These are phyloP conservation scores for Cunninghamia lanceolata DNA, from an alignment of 75 land plant species.

Conservation along the genomic window DNA sequence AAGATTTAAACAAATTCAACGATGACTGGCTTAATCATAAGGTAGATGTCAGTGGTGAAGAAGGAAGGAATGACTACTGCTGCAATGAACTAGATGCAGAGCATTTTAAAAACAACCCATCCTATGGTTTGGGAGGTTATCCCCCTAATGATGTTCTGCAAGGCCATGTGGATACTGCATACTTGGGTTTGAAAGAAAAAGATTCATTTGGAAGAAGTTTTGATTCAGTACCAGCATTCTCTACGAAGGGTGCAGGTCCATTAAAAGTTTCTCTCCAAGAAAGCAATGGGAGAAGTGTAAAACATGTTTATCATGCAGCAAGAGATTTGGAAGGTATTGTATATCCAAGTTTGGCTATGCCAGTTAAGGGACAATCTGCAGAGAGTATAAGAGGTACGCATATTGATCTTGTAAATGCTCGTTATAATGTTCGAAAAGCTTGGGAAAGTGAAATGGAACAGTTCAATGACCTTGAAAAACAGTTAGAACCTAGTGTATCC, in stretches of 20 bases:
- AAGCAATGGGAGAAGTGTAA: neutral
- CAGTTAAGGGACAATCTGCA: neutral
- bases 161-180: neutral
- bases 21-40: neutral
- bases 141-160: neutral
- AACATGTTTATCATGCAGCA: constrained; percentile 1
- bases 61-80: neutral
- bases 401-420: constrained; percentile 4
- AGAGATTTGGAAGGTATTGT: neutral
- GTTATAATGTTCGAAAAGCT: neutral
- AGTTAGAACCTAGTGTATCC: neutral
- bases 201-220: neutral
- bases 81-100: neutral
- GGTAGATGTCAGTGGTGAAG: neutral
- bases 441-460: neutral
- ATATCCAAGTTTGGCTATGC: neutral
- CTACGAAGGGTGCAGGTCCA: neutral
- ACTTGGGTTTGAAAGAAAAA: neutral
- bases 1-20: neutral
- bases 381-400: neutral
- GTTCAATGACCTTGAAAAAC: neutral
- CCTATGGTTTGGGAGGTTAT: neutral
- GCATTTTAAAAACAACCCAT: neutral
- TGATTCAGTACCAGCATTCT: neutral
- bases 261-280: neutral